Evolutionary conservation across 257 asterid genomes (phyloP).

Genomic region (Solanum arcanum): DNA sequence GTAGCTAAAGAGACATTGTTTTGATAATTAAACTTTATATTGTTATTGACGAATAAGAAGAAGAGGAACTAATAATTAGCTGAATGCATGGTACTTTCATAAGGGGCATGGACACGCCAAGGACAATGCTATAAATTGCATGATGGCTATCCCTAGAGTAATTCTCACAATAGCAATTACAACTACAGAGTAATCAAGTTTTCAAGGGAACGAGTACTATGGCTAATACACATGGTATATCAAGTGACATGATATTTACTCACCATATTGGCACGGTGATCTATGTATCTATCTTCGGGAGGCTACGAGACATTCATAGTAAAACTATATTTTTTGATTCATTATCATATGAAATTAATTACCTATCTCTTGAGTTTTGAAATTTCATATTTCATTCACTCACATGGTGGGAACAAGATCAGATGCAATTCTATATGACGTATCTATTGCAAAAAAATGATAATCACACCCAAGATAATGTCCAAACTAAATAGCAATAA

Average conservation of each 20-base stretch:
- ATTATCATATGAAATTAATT: background rate
- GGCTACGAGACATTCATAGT: background rate
- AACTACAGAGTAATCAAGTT: background rate
- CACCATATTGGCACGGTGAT: background rate
- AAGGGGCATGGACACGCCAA: background rate
- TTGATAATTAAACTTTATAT: background rate
- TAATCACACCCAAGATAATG: too few relatives aligned
- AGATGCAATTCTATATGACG: too few relatives aligned
- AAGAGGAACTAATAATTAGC: background rate
- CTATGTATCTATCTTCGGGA: background rate
- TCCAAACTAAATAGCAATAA: too few relatives aligned
- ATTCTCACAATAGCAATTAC: background rate
- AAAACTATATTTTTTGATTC: background rate
- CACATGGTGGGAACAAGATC: background rate
- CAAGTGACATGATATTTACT: background rate
- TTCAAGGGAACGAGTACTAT: background rate
- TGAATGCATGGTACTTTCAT: background rate
- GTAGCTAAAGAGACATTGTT: constrained; percentile 22
- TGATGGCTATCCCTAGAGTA: background rate
- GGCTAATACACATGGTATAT: background rate
- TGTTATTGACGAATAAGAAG: background rate
- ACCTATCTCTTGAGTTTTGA: background rate
- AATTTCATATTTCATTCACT: too few relatives aligned
- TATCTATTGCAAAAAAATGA: too few relatives aligned
- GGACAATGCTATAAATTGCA: background rate